phyloP scores from a whole-genome alignment of 768 basidiomycete species.

The Paxillus rubicundulus region DNA sequence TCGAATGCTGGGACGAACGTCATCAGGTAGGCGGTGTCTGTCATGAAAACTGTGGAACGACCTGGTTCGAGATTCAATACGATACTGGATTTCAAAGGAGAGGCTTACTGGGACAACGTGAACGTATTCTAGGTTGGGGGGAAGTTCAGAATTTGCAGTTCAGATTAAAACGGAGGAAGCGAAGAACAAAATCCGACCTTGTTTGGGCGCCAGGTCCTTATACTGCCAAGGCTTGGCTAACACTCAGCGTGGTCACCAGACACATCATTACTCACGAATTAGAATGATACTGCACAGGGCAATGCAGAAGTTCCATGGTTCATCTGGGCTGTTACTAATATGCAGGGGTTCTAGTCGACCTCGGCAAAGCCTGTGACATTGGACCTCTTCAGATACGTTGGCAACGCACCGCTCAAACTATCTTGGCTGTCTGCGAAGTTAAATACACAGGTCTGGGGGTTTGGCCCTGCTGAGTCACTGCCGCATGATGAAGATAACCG shows the following conservation, averaged over 20 bases:
- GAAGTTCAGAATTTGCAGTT: neutral
- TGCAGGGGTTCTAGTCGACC: neutral
- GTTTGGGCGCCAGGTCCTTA: neutral
- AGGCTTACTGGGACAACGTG: constrained; percentile 7
- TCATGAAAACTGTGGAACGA: constrained; percentile 6
- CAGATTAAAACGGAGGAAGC: constrained; percentile 6
- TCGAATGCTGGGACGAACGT: neutral
- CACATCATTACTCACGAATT: neutral
- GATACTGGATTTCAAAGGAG: neutral
- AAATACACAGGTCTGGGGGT: too few species aligned
- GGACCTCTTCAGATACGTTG: neutral
- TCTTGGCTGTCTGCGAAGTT: neutral
- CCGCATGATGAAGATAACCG: too few species aligned
- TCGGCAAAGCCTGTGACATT: too few species aligned
- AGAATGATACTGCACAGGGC: constrained; percentile 7
- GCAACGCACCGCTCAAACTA: too few species aligned
- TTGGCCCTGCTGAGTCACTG: neutral
- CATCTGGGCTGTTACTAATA: neutral
- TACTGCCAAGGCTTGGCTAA: constrained; percentile 10
- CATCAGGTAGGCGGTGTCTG: neutral
- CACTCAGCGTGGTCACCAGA: neutral
- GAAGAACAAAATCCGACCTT: neutral
- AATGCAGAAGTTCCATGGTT: neutral
- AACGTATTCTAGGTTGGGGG: neutral
- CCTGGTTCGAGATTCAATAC: neutral